Evolutionary conservation across 1,284 basidiomycete genomes (phyloP).

Genomic region (Rhodotorula sp.): DNA sequence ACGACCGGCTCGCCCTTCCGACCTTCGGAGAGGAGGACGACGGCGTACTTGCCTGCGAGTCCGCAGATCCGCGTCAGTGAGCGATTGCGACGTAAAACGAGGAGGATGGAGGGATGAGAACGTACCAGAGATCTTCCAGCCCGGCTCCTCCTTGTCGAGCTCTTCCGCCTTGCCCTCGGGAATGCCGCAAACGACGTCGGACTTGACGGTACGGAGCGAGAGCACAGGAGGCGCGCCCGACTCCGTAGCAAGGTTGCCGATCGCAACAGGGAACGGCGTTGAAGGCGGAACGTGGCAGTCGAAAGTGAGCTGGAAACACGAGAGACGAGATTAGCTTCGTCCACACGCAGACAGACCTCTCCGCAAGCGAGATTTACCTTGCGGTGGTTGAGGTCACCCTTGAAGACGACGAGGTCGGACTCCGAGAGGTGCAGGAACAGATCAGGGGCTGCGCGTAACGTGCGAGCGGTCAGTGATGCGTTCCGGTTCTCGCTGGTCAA

Average conservation of each 20-base stretch:
- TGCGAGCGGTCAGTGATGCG: not conserved
- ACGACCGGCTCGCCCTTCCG: slow-evolving; percentile 56
- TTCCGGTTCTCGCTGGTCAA: slow-evolving; percentile 29
- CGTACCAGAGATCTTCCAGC: slow-evolving; percentile 82
- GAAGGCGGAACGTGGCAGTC: slow-evolving; percentile 88
- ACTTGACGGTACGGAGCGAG: slow-evolving; percentile 79
- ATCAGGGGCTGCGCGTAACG: slow-evolving; percentile 71
- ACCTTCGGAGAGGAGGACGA: slow-evolving; percentile 79
- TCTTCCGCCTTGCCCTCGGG: slow-evolving; percentile 65
- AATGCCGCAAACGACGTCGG: slow-evolving; percentile 67
- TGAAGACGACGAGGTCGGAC: slow-evolving; percentile 70
- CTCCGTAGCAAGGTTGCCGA: slow-evolving; percentile 86
- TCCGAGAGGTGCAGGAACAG: slow-evolving; percentile 87
- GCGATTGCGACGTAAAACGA: too few species aligned
- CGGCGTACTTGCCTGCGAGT: slow-evolving; percentile 68
- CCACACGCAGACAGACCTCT: not conserved
- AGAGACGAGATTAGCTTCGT: slow-evolving; percentile 1
- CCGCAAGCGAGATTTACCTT: not conserved
- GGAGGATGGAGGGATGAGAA: not conserved
- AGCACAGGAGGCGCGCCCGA: slow-evolving; percentile 74
- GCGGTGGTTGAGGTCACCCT: slow-evolving; percentile 11
- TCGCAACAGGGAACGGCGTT: slow-evolving; percentile 86
- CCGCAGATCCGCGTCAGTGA: not conserved
- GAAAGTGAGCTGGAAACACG: slow-evolving; percentile 65
- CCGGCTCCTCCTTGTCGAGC: slow-evolving; percentile 81